phyloP scores from a whole-genome alignment of 1,284 basidiomycete genomes.

The Trichosporon asahii region DNA sequence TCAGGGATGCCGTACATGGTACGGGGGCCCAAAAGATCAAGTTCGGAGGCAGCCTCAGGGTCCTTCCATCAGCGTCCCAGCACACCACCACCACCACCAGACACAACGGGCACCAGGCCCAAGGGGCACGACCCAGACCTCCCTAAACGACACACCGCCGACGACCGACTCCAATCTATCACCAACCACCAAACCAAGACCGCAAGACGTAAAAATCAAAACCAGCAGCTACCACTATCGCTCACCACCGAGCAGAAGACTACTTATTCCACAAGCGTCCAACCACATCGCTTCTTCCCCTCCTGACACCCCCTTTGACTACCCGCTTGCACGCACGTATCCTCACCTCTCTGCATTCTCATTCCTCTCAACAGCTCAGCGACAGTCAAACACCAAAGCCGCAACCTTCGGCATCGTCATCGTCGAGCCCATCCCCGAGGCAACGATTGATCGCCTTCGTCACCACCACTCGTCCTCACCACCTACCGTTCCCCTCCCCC shows the following conservation, averaged over 20 bases:
- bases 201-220: background rate
- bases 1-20: background rate
- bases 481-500: background rate
- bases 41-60: slow-evolving; percentile 3
- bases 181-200: background rate
- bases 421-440: background rate
- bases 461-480: background rate
- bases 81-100: background rate
- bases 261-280: background rate
- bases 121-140: background rate
- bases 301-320: background rate
- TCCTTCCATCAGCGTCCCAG: background rate
- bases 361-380: background rate
- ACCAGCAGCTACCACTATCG: too few species aligned
- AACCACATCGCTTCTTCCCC: background rate
- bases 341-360: background rate
- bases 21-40: slow-evolving; percentile 9
- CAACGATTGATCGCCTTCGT: background rate
- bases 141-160: background rate
- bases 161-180: background rate
- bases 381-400: background rate
- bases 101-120: background rate
- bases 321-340: background rate
- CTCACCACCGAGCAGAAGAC: background rate
- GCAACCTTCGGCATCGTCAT: background rate